phyloP scores from a whole-genome alignment of 352 stramenopile genomes.

The Phytophthora gonapodyides region DNA sequence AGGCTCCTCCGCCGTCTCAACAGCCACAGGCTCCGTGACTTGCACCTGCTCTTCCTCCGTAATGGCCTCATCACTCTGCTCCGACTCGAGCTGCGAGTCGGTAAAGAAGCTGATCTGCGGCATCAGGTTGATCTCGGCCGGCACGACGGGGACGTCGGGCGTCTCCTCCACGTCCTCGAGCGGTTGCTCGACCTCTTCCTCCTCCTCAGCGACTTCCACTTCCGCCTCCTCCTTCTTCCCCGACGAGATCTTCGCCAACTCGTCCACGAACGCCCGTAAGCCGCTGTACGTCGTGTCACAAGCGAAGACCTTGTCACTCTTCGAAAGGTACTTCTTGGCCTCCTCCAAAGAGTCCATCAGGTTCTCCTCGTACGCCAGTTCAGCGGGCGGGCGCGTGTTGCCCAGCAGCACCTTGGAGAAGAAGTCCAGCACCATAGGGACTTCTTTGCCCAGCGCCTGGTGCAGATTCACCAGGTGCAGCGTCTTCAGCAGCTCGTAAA shows the following conservation, averaged over 20 bases:
- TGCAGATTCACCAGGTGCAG: slow-evolving; percentile 82
- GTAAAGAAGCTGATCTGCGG: slow-evolving; percentile 88
- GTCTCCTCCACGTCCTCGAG: slow-evolving; percentile 12
- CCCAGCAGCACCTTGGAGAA: slow-evolving; percentile 86
- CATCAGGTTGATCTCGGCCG: slow-evolving; percentile 46
- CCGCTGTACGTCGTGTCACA: slow-evolving; percentile 74
- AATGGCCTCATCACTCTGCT: slow-evolving; percentile 19
- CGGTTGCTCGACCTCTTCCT: slow-evolving; percentile 15
- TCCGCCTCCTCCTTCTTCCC: slow-evolving; percentile 8
- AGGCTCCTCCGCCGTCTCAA: slow-evolving; percentile 18
- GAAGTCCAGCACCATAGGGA: slow-evolving; percentile 84
- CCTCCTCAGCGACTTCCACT: slow-evolving; percentile 1
- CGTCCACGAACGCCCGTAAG: slow-evolving; percentile 61
- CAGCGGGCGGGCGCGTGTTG: slow-evolving; percentile 73
- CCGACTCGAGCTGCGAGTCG: slow-evolving; percentile 62
- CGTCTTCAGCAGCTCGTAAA: slow-evolving; percentile 74
- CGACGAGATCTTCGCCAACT: slow-evolving; percentile 39
- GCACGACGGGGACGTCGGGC: slow-evolving; percentile 25
- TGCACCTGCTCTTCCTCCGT: slow-evolving; percentile 20
- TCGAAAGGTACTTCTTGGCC: slow-evolving; percentile 69
- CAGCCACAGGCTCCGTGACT: slow-evolving; percentile 25
- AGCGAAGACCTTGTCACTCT: slow-evolving; percentile 75
- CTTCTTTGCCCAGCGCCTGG: slow-evolving; percentile 69
- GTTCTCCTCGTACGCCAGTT: slow-evolving; percentile 82
- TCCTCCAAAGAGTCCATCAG: slow-evolving; percentile 77